Base-by-base conservation (phyloP, 2,329 filamentous ascomycete genomes). In the Talaromyces sp. region DNA sequence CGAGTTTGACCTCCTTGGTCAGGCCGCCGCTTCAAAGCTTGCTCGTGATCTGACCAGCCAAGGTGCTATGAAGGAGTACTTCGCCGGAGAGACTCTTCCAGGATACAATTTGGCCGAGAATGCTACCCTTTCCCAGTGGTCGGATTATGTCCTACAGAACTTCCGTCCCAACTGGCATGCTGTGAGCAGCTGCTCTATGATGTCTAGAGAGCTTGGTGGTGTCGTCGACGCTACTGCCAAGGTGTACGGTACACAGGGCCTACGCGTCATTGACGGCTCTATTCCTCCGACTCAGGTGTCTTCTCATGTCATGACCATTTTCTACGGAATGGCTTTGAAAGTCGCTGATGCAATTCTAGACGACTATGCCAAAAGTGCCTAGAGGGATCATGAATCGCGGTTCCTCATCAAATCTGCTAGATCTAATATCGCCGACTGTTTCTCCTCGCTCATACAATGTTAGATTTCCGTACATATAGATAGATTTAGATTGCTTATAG, bases 251-350 rank as follows among this genome's bases (percentile, higher is more conserved):
- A 70, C 74, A 1, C 40, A 73, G n/a, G 69, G 71, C 4, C 72
- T 78, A 11, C 72, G 77, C 10, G 76, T 79, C 1, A 70, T 77
- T 29, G 77, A 79, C 65, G 75, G 76, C 7, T 77, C 75, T 51
- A 72, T 76, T 13, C 71, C 74, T 15, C 76, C 77, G 1, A 75
- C 72, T 19, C 73, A 76, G 54, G 63, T 75, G 3, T 75, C 73
- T 22, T 67, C 72, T 5, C 73, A 76, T 53, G 71, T 76, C 22
- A 74, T 74, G 72, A 71, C 67, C 3, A 65, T 73, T 1, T 74
- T 75, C 40, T 75, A 75, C 47, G 74, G 64, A 2, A 74, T 75
- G 71, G 72, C 74, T 0, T 40, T 69, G 67, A 73, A 71, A 64
- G 68, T 74, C 45, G 58, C 58, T 29, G 40, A 61, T 61, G 58